Evolutionary conservation across 805 yeast genomes (phyloP).

Genomic region (Starmerella bacillaris): DNA sequence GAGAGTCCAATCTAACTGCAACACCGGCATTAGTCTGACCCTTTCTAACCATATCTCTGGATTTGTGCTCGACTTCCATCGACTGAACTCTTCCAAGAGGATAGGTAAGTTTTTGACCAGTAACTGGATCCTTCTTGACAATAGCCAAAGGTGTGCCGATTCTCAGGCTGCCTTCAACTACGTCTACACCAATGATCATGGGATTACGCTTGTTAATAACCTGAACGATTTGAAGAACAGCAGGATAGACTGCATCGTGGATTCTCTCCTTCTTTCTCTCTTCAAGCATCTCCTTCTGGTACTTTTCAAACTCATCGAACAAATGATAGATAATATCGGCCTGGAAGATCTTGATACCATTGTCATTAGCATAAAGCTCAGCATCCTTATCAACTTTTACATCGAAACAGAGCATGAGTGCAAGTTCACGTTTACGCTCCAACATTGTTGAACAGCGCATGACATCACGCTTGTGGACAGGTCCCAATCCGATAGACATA

Average conservation of each 20-base stretch:
- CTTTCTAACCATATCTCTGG: conserved; percentile 63
- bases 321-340: conserved; percentile 94
- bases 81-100: conserved; percentile 73
- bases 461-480: conserved; percentile 93
- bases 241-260: conserved; percentile 84
- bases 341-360: conserved; percentile 76
- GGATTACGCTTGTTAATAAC: conserved; percentile 97
- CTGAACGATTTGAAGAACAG: conserved; percentile 84
- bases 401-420: conserved; percentile 97
- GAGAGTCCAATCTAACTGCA: conserved; percentile 86
- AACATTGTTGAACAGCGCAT: conserved; percentile 95
- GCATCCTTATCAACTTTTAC: conserved; percentile 96
- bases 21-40: conserved; percentile 97
- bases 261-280: conserved; percentile 75
- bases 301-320: conserved; percentile 85
- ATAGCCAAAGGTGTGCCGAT: conserved; percentile 92
- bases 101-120: conserved; percentile 53
- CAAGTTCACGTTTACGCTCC: conserved; percentile 86
- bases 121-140: conserved; percentile 72
- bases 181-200: conserved; percentile 98
- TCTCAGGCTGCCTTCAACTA: conserved; percentile 72
- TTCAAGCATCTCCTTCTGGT: conserved; percentile 75
- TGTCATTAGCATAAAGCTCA: conserved; percentile 90
- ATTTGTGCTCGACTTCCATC: conserved; percentile 89
- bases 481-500: conserved; percentile 95